phyloP scores from a whole-genome alignment of 179 eudicot species.

The Corrigiola litoralis region DNA sequence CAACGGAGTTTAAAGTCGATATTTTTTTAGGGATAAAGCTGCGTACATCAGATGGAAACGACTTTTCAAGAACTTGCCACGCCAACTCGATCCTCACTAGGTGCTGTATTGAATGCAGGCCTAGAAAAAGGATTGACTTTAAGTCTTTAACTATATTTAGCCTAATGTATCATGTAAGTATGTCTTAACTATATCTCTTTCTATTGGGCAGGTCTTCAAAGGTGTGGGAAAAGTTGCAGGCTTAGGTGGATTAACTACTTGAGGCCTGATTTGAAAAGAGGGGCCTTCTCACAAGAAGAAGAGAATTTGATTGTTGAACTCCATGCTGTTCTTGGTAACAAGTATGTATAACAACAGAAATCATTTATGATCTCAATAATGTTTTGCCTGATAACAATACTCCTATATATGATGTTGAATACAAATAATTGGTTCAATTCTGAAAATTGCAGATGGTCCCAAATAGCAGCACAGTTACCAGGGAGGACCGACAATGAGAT shows the following conservation, averaged over 20 bases:
- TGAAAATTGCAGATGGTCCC: constrained; percentile 70
- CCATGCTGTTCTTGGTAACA: constrained; percentile 80
- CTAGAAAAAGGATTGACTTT: neutral
- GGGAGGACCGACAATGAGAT: constrained; percentile 97
- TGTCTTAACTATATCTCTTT: neutral
- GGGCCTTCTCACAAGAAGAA: constrained; percentile 77
- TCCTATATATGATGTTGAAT: neutral
- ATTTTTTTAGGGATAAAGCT: neutral
- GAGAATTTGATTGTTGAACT: constrained; percentile 73
- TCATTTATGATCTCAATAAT: neutral
- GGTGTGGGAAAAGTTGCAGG: constrained; percentile 94
- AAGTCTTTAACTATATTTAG: too few species aligned
- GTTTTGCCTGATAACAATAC: too few species aligned
- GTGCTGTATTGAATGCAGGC: neutral
- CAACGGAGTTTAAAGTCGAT: neutral
- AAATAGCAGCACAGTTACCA: constrained; percentile 86
- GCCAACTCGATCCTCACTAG: too few species aligned
- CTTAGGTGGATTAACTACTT: constrained; percentile 85
- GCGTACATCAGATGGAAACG: neutral
- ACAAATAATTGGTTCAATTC: neutral
- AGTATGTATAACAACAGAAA: constrained; percentile 25
- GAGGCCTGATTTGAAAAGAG: constrained; percentile 91
- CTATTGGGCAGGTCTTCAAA: constrained; percentile 49
- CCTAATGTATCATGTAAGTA: too few species aligned
- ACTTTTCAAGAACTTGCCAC: too few species aligned